These are phyloP conservation scores for Klebsormidium nitens DNA, from an alignment of 139 green algal species.

Conservation along the genomic window DNA sequence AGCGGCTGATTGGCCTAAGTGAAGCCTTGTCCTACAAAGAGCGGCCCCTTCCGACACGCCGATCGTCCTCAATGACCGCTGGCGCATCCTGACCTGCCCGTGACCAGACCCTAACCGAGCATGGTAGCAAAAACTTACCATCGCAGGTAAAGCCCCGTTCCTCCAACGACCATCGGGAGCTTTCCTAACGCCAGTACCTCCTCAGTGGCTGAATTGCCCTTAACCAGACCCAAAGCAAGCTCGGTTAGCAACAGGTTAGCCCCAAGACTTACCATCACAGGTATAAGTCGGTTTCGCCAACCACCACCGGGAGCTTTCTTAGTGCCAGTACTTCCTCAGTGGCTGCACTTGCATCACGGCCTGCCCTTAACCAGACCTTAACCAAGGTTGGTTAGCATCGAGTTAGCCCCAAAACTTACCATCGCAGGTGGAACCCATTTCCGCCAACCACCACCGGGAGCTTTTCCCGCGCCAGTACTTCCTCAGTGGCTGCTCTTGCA, in stretches of 20 bases:
- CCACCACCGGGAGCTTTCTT: conserved; percentile 71
- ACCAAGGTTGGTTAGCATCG: no score
- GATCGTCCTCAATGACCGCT: conserved; percentile 56
- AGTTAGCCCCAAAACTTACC: no score
- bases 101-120: no score
- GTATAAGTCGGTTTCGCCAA: conserved; percentile 88
- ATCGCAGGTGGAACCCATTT: conserved; percentile 86
- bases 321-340: conserved; percentile 66
- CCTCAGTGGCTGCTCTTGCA: conserved; percentile 46
- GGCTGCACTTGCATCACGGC: conserved; percentile 44
- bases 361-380: no score
- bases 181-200: conserved; percentile 71
- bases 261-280: conserved; percentile 70
- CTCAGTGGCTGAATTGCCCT: conserved; percentile 43
- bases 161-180: conserved; percentile 77
- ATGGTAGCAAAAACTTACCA: no score
- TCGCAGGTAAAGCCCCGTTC: conserved; percentile 86
- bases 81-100: no score
- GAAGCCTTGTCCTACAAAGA: no score
- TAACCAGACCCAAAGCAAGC: no score
- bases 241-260: no score
- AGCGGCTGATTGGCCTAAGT: no score
- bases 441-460: conserved; percentile 78
- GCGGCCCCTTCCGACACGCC: conserved; percentile 63
- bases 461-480: conserved; percentile 70